Evolutionary conservation across 2,329 filamentous ascomycete species (phyloP), one percentile per base, ranked within the genome.

Genomic region (Colletotrichum camelliae): DNA sequence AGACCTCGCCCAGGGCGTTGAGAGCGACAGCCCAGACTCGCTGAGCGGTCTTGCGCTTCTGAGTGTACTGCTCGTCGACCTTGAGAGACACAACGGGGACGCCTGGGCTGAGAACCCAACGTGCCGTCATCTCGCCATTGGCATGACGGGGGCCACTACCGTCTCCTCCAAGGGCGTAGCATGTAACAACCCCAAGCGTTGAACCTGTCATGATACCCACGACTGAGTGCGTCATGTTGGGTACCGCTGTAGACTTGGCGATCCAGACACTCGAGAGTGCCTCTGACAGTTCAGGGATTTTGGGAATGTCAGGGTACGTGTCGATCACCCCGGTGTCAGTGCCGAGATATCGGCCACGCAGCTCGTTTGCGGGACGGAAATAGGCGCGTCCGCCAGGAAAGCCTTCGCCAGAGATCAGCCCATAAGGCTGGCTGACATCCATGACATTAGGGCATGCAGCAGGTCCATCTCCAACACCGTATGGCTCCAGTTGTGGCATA

Each of bases 1-100:
- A 98, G 0, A 98, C 88, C 83, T 99, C 97, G 2, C 97, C 97
- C 10, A 99, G 88, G 0, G 97, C 96, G 82, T 99, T 99, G 68
- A 99, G 85, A n/a, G 92, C 95, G 57, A 96, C 93, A n/a, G 95
- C 95, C 95, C 96, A 98, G 15, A 97, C 91, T 33, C 96, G 93
- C 15, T 91, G 91, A 66, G 93, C 88, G 5, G 90, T 87, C 81
- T 93, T 93, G 35, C 96, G 93, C 79, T 92, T 93, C 31, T 89
- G 84, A 65, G 90, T 96, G 83, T 96, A 97, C 68, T 92, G 92
- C 33, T 98, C 96, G 80, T 99, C 97, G 8, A 98, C 91, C 60
- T 91, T 91, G 76, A 99, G 92, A 1, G 92, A 91, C 70, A 98
- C 90, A 77, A 99, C 97, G 0, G 97, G 97, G 4, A 98, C 96